Base-by-base conservation (phyloP, 257 asterid species). In the Rehmannia glutinosa region DNA sequence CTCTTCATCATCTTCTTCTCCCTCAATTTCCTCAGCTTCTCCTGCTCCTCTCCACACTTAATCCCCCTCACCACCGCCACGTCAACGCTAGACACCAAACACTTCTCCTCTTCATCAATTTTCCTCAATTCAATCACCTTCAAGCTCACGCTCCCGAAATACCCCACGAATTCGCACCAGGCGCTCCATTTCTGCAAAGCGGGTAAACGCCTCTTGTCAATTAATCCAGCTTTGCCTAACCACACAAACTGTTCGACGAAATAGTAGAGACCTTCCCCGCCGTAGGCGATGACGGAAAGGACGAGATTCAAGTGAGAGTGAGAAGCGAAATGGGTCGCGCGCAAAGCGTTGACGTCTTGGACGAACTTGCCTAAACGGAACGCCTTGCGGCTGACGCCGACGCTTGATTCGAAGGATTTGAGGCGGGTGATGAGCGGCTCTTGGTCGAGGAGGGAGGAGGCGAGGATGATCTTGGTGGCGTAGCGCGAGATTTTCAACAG, bases 381-480 rank as follows among this genome's bases (percentile, higher is more conserved):
- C 64, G 97, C 98, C 70, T 90, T 90, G 25, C 98, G 97, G 77
- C 91, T 87, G 49, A 88, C 50, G 6, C 98, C 98, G 62, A 91
- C 85, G 76, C 88, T 86, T 0, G 99, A 88, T 51, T 94, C 97
- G 83, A 94, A 94, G 51, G 96, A 81, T 57, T 80, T 76, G 39
- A 93, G 88, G 77, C 95, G 96, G 39, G 58, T 43, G 39, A 73
- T 5, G 27, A 83, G 63, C 30, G 86, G 76, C 0, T 52, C 15
- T 1, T 68, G 41, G 63, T 64, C 21, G 55, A 82, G 61, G 62
- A 84, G 24, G 30, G 96, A 78, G 33, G 97, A 77, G 62, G 95
- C 83, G 68, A 92, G 62, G 80, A 82, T 56, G 86, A 92, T 77
- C 64, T 92, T 90, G 62, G 96, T 56, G 58, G 99, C 94, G 78